Conservation (phyloP, 176 grass and related monocot genomes). For the Carex cristatella region DNA sequence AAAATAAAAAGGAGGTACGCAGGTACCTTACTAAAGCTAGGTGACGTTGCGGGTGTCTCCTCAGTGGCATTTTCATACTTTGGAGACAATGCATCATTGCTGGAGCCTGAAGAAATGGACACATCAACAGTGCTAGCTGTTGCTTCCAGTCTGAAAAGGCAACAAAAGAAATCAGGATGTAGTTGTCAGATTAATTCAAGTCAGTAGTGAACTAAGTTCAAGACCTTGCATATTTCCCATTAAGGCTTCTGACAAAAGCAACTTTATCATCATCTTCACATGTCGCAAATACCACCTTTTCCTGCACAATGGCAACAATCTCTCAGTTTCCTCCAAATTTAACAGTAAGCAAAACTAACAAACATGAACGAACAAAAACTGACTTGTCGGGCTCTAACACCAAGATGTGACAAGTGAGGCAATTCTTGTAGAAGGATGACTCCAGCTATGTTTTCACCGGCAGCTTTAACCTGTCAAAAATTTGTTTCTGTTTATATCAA, state of each 20-base stretch:
- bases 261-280: conserved; percentile 84
- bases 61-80: conserved; percentile 29
- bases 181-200: neutral
- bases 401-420: conserved; percentile 97
- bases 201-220: neutral
- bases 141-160: conserved; percentile 66
- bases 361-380: conserved; percentile 28
- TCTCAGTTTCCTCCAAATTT: conserved; percentile 13
- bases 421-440: conserved; percentile 88
- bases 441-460: conserved; percentile 86
- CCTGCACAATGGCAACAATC: conserved; percentile 43
- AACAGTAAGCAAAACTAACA: neutral
- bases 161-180: conserved; percentile 17
- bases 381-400: conserved; percentile 95
- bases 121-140: conserved; percentile 59
- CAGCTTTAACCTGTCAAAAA: conserved; percentile 69
- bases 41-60: conserved; percentile 16
- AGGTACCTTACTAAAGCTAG: conserved; percentile 20
- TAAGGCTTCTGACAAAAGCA: conserved; percentile 39
- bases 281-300: conserved; percentile 83
- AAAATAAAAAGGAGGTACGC: neutral
- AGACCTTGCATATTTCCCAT: conserved; percentile 81
- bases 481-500: neutral
- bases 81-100: conserved; percentile 27
- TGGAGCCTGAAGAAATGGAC: conserved; percentile 31